Evolutionary conservation across 257 asterid genomes (phyloP).

Genomic region (Paraleonurus japonicus): DNA sequence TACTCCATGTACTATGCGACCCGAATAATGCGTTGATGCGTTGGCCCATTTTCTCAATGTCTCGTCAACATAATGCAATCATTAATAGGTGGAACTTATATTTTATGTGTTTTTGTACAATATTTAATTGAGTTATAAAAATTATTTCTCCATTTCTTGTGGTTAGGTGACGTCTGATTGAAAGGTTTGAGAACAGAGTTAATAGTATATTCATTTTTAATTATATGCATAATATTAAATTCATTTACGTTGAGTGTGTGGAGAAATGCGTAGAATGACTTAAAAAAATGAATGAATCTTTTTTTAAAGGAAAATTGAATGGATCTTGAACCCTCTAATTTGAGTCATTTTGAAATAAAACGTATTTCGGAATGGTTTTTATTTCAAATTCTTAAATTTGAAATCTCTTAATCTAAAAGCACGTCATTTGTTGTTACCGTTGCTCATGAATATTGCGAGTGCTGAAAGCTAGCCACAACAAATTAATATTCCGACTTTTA

Average conservation of each 20-base stretch:
- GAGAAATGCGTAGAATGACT: background rate
- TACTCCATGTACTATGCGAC: background rate
- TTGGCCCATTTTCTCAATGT: background rate
- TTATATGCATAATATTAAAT: background rate
- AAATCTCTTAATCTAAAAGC: background rate
- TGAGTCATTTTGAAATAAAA: background rate
- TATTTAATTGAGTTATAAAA: background rate
- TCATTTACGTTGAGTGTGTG: background rate
- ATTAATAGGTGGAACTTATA: background rate
- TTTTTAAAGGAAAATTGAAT: too few relatives aligned
- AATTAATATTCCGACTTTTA: background rate
- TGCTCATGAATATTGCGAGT: background rate
- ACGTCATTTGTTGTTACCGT: background rate
- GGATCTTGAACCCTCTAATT: background rate
- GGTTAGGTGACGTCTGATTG: background rate
- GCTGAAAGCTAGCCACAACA: background rate
- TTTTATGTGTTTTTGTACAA: too few relatives aligned
- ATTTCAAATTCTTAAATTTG: background rate
- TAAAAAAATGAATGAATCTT: background rate
- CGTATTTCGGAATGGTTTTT: background rate
- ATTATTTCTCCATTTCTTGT: background rate
- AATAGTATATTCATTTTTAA: background rate
- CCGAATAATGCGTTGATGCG: background rate
- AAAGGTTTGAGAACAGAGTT: background rate
- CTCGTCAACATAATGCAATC: background rate